Percentiles rank a stretch among this genome's conserved stretches.
phyloP scores from a whole-genome alignment of 805 yeast genomes.

The Wickerhamiella sorbophila region DNA sequence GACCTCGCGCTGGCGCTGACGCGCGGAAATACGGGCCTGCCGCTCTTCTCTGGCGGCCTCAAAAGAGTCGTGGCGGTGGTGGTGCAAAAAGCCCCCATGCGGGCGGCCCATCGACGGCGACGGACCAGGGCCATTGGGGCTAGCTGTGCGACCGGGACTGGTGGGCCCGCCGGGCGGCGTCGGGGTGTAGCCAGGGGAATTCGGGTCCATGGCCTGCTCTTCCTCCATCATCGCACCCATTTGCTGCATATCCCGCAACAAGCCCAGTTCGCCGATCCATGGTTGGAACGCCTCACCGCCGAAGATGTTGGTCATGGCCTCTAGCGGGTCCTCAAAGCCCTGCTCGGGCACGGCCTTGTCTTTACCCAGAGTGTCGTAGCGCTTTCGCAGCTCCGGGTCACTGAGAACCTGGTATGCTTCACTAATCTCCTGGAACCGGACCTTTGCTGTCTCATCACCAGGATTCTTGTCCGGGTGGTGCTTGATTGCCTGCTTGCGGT shows the following conservation, averaged over 20 bases:
- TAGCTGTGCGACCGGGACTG: neutral
- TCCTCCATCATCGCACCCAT: constrained; percentile 39
- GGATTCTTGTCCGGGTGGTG: constrained; percentile 96
- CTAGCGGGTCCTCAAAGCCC: constrained; percentile 72
- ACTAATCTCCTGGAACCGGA: constrained; percentile 61
- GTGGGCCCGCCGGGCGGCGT: neutral
- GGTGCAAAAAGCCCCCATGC: neutral
- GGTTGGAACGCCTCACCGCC: constrained; percentile 84
- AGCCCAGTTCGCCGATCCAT: constrained; percentile 77
- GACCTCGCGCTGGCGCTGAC: constrained; percentile 20
- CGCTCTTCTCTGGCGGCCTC: constrained; percentile 3
- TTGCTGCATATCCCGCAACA: constrained; percentile 62
- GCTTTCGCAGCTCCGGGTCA: constrained; percentile 50
- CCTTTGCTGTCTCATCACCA: constrained; percentile 81
- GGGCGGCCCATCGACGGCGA: neutral
- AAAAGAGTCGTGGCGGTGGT: neutral
- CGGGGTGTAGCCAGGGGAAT: neutral
- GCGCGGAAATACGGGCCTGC: constrained; percentile 23
- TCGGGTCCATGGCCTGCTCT: constrained; percentile 19
- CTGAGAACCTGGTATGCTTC: constrained; percentile 51
- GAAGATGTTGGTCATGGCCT: constrained; percentile 70
- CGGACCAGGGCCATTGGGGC: neutral
- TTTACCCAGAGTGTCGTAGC: constrained; percentile 79
- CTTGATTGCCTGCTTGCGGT: constrained; percentile 74
- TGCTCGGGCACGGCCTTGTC: constrained; percentile 53